Base-by-base conservation (phyloP, 257 asterid genomes). In the Ilex asprella region DNA sequence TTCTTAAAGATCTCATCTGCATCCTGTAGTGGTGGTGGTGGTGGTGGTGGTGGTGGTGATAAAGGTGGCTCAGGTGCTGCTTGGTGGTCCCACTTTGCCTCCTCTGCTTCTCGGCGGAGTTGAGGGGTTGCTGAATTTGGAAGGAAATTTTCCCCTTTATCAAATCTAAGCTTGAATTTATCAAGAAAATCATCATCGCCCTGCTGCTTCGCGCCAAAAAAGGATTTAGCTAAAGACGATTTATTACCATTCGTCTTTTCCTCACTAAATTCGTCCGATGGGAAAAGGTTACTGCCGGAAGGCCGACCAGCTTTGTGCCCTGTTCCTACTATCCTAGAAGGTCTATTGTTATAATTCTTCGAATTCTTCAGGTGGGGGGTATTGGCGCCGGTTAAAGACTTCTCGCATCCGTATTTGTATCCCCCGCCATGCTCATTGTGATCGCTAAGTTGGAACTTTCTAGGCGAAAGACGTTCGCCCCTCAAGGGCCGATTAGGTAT, bases 1-100 rank as follows among this genome's bases (percentile, higher is more conserved):
- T 83, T 88, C 84, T 68, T 84, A 69, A 88, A 92, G 71, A 92
- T 86, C 84, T 81, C 95, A 57, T 92, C 91, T 3, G 91, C 88
- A 12, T 83, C 95, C 66, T 75, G 80, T 2, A 89, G 82, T 9
- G 79, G 75, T 58, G 83, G 51, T n/a, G 67, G 75, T 53, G 57
- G 57, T 15, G n/a, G 80, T 2, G 89, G 82, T 9, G 79, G 75
- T 58, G 83, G 51, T n/a, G 67, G 75, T 53, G 57, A 30, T 15
- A 14, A 12, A 39, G 82, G 67, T 46, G 56, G 54, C 70, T 74
- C 86, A 4, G 43, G 50, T 30, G 57, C 63, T 60, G 64, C 76
- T 11, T 46, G 52, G 14, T 46, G 52, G 14, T 46, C n/a, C 3
- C 12, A 55, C 60, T 35, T 60, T 66, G 59, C 2, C 54, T 31